These are phyloP conservation scores for Panicum hallii DNA, from an alignment of 202 grass and related monocot genomes.

Conservation along the genomic window DNA sequence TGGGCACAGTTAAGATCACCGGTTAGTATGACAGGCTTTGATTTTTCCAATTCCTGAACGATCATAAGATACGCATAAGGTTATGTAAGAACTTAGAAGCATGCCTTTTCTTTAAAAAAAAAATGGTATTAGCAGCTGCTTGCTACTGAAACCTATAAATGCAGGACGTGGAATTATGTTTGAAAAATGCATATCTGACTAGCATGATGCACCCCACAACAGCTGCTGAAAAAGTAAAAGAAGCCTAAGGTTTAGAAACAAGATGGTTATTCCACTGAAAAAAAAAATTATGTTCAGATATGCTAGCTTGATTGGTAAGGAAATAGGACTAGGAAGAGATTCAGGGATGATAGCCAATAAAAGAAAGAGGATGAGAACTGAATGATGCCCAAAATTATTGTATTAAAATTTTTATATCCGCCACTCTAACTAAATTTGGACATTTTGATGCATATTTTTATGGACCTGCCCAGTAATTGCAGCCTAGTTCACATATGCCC, in stretches of 20 bases:
- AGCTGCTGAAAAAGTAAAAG: not conserved
- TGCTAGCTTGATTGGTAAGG: constrained; percentile 29
- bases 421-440: not conserved
- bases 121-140: not conserved
- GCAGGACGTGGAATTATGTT: constrained; percentile 13
- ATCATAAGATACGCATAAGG: constrained; percentile 40
- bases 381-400: constrained; percentile 1
- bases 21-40: constrained; percentile 92
- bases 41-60: constrained; percentile 87
- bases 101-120: not conserved
- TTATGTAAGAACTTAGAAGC: constrained; percentile 2
- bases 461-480: not conserved
- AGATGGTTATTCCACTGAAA: not conserved
- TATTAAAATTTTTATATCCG: not conserved
- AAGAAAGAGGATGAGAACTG: not conserved
- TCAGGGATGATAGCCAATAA: not conserved
- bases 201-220: not conserved
- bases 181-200: constrained; percentile 27
- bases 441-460: constrained; percentile 8
- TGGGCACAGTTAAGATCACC: constrained; percentile 96
- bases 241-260: not conserved
- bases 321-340: constrained; percentile 9
- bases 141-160: constrained; percentile 17
- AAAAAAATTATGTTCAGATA: constrained; percentile 25
- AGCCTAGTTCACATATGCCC: not conserved